Evolutionary conservation across 192 early-diverging fungal species (phyloP).

Genomic region (Umbelopsis vinacea): DNA sequence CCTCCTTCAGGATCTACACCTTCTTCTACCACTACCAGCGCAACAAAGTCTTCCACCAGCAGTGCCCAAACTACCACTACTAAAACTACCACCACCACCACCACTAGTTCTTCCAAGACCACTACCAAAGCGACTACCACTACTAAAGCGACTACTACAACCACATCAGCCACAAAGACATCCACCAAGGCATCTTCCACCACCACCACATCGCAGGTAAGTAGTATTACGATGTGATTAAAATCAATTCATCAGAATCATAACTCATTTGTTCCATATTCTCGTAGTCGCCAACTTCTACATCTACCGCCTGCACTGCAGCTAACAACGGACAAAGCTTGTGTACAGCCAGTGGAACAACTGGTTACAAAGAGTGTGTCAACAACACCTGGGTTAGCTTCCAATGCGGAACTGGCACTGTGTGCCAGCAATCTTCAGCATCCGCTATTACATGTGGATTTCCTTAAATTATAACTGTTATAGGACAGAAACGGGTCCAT

Average conservation of each 20-base stretch:
- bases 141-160: background rate
- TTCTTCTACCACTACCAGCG: background rate
- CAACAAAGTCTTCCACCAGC: background rate
- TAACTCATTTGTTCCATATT: background rate
- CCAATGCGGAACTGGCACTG: background rate
- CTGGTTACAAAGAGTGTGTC: conserved; percentile 1
- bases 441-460: conserved; percentile 4
- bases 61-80: background rate
- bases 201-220: background rate
- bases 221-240: background rate
- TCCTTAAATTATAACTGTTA: background rate
- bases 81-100: background rate
- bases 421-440: background rate
- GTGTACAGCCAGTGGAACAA: background rate
- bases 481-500: no score
- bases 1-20: conserved; percentile 1
- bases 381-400: background rate
- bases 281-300: background rate
- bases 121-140: background rate
- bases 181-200: background rate
- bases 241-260: background rate
- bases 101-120: background rate
- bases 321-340: conserved; percentile 1
- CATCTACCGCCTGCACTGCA: background rate
- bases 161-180: background rate